These are phyloP conservation scores for Favolaschia claudopus DNA, from an alignment of 768 basidiomycete species.

Conservation along the genomic window DNA sequence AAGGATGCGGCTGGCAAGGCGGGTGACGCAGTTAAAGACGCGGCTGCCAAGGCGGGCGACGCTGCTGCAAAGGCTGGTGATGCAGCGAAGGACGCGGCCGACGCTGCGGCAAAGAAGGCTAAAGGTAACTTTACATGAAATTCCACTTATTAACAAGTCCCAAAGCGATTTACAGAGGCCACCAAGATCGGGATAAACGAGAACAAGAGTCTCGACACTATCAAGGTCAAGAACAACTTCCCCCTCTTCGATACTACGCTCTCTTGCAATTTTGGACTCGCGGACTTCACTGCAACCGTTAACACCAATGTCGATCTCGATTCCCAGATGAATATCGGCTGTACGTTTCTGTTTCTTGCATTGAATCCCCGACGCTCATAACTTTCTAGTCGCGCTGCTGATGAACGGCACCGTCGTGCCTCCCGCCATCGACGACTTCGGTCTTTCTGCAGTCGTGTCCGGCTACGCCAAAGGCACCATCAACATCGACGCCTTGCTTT, in stretches of 20 bases:
- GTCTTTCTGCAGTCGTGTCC: constrained; percentile 2
- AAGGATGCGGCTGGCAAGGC: too few relatives aligned
- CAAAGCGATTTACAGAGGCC: neutral
- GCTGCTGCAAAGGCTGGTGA: neutral
- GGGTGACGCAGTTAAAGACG: too few relatives aligned
- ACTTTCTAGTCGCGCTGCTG: constrained; percentile 1
- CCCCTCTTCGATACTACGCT: constrained; percentile 3
- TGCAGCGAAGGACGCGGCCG: too few relatives aligned
- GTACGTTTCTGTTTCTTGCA: neutral
- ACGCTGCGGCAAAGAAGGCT: too few relatives aligned
- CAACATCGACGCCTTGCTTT: constrained; percentile 1
- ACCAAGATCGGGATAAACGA: neutral
- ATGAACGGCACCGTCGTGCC: constrained; percentile 9
- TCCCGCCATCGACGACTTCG: neutral
- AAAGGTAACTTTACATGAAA: too few relatives aligned
- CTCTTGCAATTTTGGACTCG: neutral
- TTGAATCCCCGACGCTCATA: neutral
- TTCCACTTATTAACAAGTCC: neutral
- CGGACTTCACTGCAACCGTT: constrained; percentile 1
- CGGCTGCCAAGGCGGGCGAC: too few relatives aligned
- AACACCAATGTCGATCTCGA: constrained; percentile 5
- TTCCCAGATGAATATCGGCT: constrained; percentile 7
- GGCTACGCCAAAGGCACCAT: constrained; percentile 14
- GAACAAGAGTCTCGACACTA: constrained; percentile 1
- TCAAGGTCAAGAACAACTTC: neutral